Evolutionary conservation across 768 basidiomycete species (phyloP).

Genomic region (Auriscalpium vulgare): DNA sequence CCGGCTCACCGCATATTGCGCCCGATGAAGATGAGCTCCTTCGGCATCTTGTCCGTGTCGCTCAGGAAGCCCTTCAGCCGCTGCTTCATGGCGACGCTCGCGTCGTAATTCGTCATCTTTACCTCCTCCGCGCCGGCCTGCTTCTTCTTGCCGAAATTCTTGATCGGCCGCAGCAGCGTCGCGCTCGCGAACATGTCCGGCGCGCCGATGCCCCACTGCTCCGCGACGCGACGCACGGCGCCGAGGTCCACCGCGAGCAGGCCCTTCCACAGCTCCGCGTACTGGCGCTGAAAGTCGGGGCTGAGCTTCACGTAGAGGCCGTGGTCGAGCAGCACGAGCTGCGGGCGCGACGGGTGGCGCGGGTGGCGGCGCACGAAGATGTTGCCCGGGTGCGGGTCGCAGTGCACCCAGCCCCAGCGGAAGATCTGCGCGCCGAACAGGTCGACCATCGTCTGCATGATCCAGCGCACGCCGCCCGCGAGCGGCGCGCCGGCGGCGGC

Average conservation of each 20-base stretch:
- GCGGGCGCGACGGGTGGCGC: slow-evolving; percentile 33
- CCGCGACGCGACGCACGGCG: slow-evolving; percentile 42
- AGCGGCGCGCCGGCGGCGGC: slow-evolving; percentile 20
- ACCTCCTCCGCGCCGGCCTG: slow-evolving; percentile 17
- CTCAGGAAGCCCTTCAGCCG: slow-evolving; percentile 56
- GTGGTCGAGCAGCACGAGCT: slow-evolving; percentile 85
- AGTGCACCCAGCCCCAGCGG: slow-evolving; percentile 85
- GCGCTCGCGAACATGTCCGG: slow-evolving; percentile 72
- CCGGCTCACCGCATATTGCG: slow-evolving; percentile 59
- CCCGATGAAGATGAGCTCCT: slow-evolving; percentile 66
- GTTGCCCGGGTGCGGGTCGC: slow-evolving; percentile 72
- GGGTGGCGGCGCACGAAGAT: slow-evolving; percentile 63
- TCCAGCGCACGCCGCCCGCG: slow-evolving; percentile 50
- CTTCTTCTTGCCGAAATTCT: slow-evolving; percentile 24
- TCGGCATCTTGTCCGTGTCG: slow-evolving; percentile 76
- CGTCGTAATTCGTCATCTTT: slow-evolving; percentile 56
- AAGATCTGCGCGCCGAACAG: slow-evolving; percentile 89
- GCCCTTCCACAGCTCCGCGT: slow-evolving; percentile 70
- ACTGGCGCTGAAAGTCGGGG: slow-evolving; percentile 63
- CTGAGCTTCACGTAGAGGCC: slow-evolving; percentile 77
- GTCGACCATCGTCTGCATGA: slow-evolving; percentile 85
- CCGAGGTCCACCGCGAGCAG: slow-evolving; percentile 50
- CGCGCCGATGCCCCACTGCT: slow-evolving; percentile 59
- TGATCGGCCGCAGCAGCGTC: slow-evolving; percentile 57
- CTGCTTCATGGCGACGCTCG: slow-evolving; percentile 59